A percentile compares a stretch with the other conserved stretches of the same genome.
These are phyloP conservation scores for Naegleria gruberi DNA, from an alignment of 208 protist genomes.

Conservation along the genomic window DNA sequence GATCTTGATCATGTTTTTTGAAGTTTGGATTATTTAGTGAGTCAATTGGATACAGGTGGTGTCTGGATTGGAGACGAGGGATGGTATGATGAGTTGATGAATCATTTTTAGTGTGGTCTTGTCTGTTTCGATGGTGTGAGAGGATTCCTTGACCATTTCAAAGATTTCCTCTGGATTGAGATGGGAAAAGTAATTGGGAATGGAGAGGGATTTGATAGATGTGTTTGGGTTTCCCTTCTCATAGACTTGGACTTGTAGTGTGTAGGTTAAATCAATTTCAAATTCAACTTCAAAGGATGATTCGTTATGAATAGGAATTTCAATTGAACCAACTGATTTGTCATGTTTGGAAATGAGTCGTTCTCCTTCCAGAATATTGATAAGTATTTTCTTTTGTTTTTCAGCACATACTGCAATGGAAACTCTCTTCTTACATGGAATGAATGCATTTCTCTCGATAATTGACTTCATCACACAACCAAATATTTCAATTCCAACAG, in stretches of 20 bases:
- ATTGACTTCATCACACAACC: conserved; percentile 85
- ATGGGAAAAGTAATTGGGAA: background rate
- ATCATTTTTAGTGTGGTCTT: background rate
- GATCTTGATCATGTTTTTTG: too few species aligned
- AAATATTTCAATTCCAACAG: conserved; percentile 82
- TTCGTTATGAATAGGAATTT: background rate
- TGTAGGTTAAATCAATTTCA: background rate
- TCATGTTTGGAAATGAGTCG: conserved; percentile 87
- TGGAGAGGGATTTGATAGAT: background rate
- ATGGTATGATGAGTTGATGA: background rate
- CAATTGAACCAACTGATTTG: conserved; percentile 59
- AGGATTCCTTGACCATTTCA: background rate
- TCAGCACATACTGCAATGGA: conserved; percentile 31
- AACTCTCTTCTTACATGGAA: conserved; percentile 74
- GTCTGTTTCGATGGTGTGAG: background rate
- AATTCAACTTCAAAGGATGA: background rate
- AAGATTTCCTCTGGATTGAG: background rate
- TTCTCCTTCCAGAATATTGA: conserved; percentile 84
- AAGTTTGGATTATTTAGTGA: too few species aligned
- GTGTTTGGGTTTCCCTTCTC: background rate
- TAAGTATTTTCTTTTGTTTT: conserved; percentile 24
- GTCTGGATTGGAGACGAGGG: background rate
- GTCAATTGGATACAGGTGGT: background rate
- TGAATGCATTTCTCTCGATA: conserved; percentile 76
- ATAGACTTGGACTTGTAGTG: background rate